Evolutionary conservation across 2,329 filamentous ascomycete genomes (phyloP), one percentile per base, ranked within the genome.

Genomic region (Penicillium sp.): DNA sequence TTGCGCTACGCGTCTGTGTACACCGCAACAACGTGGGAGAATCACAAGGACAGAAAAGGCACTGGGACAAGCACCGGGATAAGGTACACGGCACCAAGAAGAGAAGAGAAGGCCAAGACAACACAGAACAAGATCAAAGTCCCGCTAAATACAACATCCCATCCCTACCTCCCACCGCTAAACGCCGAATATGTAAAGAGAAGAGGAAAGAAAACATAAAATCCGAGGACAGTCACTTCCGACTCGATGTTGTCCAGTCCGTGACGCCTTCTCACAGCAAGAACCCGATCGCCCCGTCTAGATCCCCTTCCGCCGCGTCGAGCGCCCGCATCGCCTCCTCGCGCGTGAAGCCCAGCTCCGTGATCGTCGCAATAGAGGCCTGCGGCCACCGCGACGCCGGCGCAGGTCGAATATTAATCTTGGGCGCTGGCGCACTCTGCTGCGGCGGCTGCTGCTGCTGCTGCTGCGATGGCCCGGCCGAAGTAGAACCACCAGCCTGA

Each of bases 201-300:
- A 31, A 25, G 31, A 3, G 43, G 3, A 31, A 31, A 10, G 41
- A 5, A 47, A 47, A n/a, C 43, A 55, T 60, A 49, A 39, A n/a
- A 38, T 38, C 15, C 20, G 28, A 22, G 22, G 20, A 12, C 14
- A 38, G n/a, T 17, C 12, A 34, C 25, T 5, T 31, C 22, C 22
- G 25, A 2, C 6, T 47, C 25, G 43, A 47, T 28, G 28, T 8
- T 22, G 31, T 47, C 14, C 25, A n/a, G 42, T 50, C 47, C 14
- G 15, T n/a, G 25, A 25, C 14, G 2, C 47, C 17, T 12, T 41
- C 56, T 51, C 63, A 78, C 61, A 88, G 91, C 54, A 97, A 84
- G 63, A 96, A 82, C 51, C 89, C 88, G 49, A 92, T 93, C n/a
- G 94, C 94, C 64, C 88, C 86, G 63, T 98, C 91, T 7, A 97